A percentile compares a stretch with the other conserved stretches of the same genome.
These are phyloP conservation scores for Spathaspora sp. DNA, from an alignment of 805 yeast species.

Conservation along the genomic window DNA sequence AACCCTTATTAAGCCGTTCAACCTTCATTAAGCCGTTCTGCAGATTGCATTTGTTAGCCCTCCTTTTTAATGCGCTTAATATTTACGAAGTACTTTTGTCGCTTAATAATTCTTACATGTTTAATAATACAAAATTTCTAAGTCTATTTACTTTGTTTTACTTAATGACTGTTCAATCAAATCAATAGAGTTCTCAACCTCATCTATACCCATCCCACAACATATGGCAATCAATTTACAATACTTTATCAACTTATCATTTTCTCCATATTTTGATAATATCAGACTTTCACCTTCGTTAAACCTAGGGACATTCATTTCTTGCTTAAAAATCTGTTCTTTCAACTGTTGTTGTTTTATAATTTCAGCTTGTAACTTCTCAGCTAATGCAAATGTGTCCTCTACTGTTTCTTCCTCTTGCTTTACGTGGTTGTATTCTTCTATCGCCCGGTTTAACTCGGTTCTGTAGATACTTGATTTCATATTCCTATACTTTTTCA, in stretches of 20 bases:
- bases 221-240: slow-evolving; percentile 38
- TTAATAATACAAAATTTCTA: slow-evolving; percentile 1
- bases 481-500: neutral
- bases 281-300: slow-evolving; percentile 11
- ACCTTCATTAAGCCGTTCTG: no score
- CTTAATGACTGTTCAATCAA: slow-evolving; percentile 36
- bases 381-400: slow-evolving; percentile 16
- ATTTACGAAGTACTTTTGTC: no score
- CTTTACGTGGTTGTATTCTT: neutral
- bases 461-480: neutral
- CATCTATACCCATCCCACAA: slow-evolving; percentile 39
- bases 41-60: no score
- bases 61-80: no score
- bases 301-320: slow-evolving; percentile 17
- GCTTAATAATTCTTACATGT: neutral
- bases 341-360: slow-evolving; percentile 17
- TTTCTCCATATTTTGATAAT: slow-evolving; percentile 1
- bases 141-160: slow-evolving; percentile 9
- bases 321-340: slow-evolving; percentile 14
- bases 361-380: slow-evolving; percentile 25
- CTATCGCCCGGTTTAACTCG: neutral
- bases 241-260: slow-evolving; percentile 25
- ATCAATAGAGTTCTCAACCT: slow-evolving; percentile 40
- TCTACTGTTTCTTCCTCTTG: slow-evolving; percentile 2
- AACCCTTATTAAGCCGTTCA: no score